These are phyloP conservation scores for Kitagawia praeruptora DNA, from an alignment of 129 eudicot species.

Conservation along the genomic window DNA sequence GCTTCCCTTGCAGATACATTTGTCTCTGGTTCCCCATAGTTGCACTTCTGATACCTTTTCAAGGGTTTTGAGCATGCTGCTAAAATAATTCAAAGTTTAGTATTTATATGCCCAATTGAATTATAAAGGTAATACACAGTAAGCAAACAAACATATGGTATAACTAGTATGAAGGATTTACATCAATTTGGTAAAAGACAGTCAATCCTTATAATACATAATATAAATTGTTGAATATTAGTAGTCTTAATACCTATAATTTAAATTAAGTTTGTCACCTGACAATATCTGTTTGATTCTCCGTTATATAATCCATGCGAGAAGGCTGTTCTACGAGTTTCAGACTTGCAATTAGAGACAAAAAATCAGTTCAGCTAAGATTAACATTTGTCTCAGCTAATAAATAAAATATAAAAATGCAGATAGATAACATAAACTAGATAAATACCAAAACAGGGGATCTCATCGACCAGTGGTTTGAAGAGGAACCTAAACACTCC, in stretches of 20 bases:
- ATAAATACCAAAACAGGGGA: constrained; percentile 73
- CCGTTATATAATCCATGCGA: neutral
- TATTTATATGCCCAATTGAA: no score
- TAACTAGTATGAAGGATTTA: no score
- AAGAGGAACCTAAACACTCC: constrained; percentile 84
- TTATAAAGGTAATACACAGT: no score
- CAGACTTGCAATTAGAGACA: neutral
- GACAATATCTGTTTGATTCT: neutral
- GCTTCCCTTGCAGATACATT: no score
- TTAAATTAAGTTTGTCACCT: neutral
- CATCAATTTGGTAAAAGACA: no score
- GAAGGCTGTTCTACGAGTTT: neutral
- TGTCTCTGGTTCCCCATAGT: no score
- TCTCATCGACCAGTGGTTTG: constrained; percentile 78
- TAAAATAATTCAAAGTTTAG: no score
- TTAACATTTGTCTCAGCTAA: neutral
- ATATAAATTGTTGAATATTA: neutral
- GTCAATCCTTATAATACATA: no score
- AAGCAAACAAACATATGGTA: no score
- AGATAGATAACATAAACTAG: neutral
- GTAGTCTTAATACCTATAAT: neutral
- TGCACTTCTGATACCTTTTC: no score
- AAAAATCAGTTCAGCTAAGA: neutral
- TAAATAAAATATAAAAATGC: neutral
- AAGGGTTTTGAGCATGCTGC: no score